Conservation (phyloP, 2,329 filamentous ascomycete species). For the Colletotrichum noveboracense region DNA sequence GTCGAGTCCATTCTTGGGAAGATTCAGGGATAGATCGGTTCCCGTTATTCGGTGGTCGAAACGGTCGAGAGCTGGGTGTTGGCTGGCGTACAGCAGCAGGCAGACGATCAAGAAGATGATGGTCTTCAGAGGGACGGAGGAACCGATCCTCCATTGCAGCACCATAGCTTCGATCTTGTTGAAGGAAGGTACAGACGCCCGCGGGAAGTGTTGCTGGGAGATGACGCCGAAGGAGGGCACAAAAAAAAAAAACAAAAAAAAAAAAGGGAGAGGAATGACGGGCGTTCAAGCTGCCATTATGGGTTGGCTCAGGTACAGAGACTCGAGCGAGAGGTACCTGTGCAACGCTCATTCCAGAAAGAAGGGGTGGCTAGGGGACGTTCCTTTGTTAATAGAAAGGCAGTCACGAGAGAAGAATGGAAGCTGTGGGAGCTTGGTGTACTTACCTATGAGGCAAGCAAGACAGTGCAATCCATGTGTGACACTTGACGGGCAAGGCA, state of each 20-base stretch:
- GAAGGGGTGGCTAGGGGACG: not conserved
- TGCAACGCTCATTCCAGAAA: not conserved
- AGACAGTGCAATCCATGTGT: not conserved
- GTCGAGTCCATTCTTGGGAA: slow-evolving; percentile 5
- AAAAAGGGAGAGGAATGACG: not conserved
- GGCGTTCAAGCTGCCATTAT: not conserved
- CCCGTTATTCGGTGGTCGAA: slow-evolving; percentile 16
- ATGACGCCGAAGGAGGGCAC: not conserved
- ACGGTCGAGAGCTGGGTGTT: slow-evolving; percentile 17
- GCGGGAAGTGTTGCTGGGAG: not conserved
- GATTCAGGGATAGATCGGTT: not conserved
- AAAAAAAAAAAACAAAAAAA: too few species aligned
- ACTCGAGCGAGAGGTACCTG: not conserved
- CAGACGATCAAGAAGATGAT: not conserved
- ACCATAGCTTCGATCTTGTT: not conserved
- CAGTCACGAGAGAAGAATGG: not conserved
- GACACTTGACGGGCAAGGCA: not conserved
- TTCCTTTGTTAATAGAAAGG: not conserved
- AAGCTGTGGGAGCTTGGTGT: not conserved
- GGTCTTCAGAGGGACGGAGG: not conserved
- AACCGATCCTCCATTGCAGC: slow-evolving; percentile 6
- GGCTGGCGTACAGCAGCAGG: slow-evolving; percentile 8
- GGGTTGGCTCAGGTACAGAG: not conserved
- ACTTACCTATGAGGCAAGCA: not conserved
- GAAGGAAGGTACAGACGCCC: not conserved